Conservation (phyloP, 306 rosid genomes). For the Lotus japonicus region DNA sequence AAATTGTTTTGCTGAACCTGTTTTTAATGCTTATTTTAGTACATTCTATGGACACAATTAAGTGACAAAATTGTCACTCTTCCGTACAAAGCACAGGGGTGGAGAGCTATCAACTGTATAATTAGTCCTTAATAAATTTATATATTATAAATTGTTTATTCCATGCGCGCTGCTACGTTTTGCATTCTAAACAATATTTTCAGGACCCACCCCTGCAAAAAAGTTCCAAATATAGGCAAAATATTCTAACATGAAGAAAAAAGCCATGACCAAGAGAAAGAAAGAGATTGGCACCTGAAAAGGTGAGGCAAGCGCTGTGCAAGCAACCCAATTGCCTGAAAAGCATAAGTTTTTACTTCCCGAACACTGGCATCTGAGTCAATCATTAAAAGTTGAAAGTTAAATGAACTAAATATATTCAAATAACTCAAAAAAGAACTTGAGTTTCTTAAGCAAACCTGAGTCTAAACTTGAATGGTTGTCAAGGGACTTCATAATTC, state of each 20-base stretch:
- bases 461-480: slow-evolving; percentile 55
- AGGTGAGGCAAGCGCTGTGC: slow-evolving; percentile 89
- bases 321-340: slow-evolving; percentile 89
- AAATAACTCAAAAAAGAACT: slow-evolving; percentile 10
- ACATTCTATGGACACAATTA: not conserved
- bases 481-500: slow-evolving; percentile 90
- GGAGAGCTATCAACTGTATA: not conserved
- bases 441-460: slow-evolving; percentile 42
- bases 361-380: slow-evolving; percentile 62
- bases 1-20: not conserved
- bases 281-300: slow-evolving; percentile 53
- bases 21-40: slow-evolving; percentile 1
- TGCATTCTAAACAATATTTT: slow-evolving; percentile 4
- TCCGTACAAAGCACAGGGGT: not conserved
- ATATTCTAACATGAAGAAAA: not conserved
- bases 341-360: slow-evolving; percentile 81
- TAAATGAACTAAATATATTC: slow-evolving; percentile 12
- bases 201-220: not conserved
- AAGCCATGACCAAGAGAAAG: not conserved
- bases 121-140: not conserved
- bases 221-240: not conserved
- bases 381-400: slow-evolving; percentile 18
- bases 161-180: not conserved
- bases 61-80: not conserved
- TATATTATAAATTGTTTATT: not conserved